phyloP scores from a whole-genome alignment of 768 basidiomycete genomes.

The Boletus pseudopeckii region DNA sequence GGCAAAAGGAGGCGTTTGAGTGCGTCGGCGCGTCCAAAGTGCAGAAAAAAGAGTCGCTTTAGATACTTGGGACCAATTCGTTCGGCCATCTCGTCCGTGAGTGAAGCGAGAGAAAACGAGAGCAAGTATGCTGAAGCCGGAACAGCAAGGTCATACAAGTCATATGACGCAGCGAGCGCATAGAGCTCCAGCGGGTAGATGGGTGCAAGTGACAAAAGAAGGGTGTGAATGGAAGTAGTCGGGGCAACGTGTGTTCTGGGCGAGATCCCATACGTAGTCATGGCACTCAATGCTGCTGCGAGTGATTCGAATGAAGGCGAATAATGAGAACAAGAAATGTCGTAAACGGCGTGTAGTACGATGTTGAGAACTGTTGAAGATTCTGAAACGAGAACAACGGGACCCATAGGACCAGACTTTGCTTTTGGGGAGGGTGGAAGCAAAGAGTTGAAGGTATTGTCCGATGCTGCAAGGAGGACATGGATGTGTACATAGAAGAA shows the following conservation, averaged over 20 bases:
- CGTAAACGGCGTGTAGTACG: conserved; percentile 68
- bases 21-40: conserved; percentile 79
- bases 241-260: conserved; percentile 46
- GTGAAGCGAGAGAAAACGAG: conserved; percentile 59
- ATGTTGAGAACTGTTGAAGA: conserved; percentile 64
- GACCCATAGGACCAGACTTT: conserved; percentile 41
- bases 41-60: conserved; percentile 79
- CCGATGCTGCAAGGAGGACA: conserved; percentile 54
- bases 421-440: conserved; percentile 44
- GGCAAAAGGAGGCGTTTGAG: conserved; percentile 74
- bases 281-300: conserved; percentile 49
- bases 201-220: conserved; percentile 67
- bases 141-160: conserved; percentile 72
- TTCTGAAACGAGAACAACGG: conserved; percentile 60
- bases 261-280: conserved; percentile 59
- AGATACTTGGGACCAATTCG: conserved; percentile 74
- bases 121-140: conserved; percentile 72
- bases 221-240: conserved; percentile 52
- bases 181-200: conserved; percentile 69
- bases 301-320: conserved; percentile 63
- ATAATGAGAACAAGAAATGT: conserved; percentile 71
- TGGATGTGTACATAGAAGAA: conserved; percentile 80
- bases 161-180: conserved; percentile 61
- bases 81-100: conserved; percentile 68
- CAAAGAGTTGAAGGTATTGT: conserved; percentile 59